A percentile compares a stretch with the other conserved stretches of the same genome.
phyloP scores from a whole-genome alignment of 495 filamentous ascomycete species.

The Letharia columbiana region DNA sequence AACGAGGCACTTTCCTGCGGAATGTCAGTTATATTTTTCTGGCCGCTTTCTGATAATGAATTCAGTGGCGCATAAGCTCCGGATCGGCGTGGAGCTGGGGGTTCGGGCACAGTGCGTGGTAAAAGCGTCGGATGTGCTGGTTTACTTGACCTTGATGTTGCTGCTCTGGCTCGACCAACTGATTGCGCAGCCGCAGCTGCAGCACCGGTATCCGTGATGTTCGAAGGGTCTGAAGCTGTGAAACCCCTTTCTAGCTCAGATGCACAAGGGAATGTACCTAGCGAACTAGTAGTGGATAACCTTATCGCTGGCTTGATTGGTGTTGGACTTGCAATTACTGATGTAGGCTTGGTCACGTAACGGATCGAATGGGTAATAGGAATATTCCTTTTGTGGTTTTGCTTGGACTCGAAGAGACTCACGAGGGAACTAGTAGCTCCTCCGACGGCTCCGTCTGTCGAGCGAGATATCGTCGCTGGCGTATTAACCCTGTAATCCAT shows the following conservation, averaged over 20 bases:
- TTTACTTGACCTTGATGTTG: neutral
- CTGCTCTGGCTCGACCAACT: slow-evolving; percentile 2
- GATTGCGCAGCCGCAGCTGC: slow-evolving; percentile 11
- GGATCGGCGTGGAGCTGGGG: slow-evolving; percentile 16
- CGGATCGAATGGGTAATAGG: slow-evolving; percentile 20
- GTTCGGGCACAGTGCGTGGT: slow-evolving; percentile 12
- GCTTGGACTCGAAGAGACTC: slow-evolving; percentile 49
- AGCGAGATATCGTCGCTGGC: slow-evolving; percentile 26
- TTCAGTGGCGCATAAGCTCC: neutral
- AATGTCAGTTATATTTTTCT: neutral
- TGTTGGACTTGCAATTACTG: slow-evolving; percentile 21
- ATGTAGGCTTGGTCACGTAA: slow-evolving; percentile 13
- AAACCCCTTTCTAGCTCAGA: neutral
- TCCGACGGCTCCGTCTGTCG: slow-evolving; percentile 46
- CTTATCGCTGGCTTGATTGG: slow-evolving; percentile 14
- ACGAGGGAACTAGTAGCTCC: slow-evolving; percentile 50
- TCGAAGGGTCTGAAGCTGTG: neutral
- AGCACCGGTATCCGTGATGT: neutral
- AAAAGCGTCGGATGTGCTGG: neutral
- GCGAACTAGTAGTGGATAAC: slow-evolving; percentile 20
- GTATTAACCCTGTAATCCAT: slow-evolving; percentile 18
- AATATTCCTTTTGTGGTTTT: slow-evolving; percentile 18
- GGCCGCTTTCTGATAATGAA: neutral
- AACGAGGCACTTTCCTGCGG: neutral
- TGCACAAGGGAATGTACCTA: slow-evolving; percentile 3